Evolutionary conservation across 345 rosid species (phyloP).

Genomic region (Euphorbia peplus): DNA sequence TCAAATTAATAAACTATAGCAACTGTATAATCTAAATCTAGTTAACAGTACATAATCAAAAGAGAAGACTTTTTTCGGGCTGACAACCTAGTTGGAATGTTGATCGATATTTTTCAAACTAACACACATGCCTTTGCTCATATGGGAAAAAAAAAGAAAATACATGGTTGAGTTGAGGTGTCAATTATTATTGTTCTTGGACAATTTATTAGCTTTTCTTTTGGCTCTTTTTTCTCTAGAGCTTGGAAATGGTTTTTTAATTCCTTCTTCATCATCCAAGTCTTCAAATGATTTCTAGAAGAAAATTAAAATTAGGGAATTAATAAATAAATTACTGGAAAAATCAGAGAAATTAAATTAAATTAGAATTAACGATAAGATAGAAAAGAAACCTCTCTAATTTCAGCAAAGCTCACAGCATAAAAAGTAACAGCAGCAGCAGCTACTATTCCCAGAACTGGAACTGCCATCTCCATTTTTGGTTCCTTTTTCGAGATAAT

Average conservation of each 20-base stretch:
- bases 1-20: too few species aligned
- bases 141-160: too few species aligned
- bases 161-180: not conserved
- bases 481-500: too few species aligned
- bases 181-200: not conserved
- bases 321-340: too few species aligned
- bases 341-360: not conserved
- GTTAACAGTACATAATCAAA: too few species aligned
- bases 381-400: slow-evolving; percentile 48
- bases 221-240: slow-evolving; percentile 54
- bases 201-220: slow-evolving; percentile 45
- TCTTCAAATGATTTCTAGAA: slow-evolving; percentile 57
- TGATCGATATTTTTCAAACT: too few species aligned
- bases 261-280: slow-evolving; percentile 40
- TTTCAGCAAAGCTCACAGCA: slow-evolving; percentile 61
- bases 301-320: too few species aligned
- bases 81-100: too few species aligned
- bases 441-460: slow-evolving; percentile 58
- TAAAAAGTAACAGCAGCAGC: slow-evolving; percentile 67
- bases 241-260: slow-evolving; percentile 36
- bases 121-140: too few species aligned
- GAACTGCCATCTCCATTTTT: slow-evolving; percentile 58
- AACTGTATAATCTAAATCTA: too few species aligned
- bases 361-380: too few species aligned
- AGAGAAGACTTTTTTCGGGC: too few species aligned